A percentile compares a stretch with the other conserved stretches of the same genome.
Evolutionary conservation across 225 moss, liverwort and hornwort genomes (phyloP).

Genomic region (Pseudoscleropodium purum): DNA sequence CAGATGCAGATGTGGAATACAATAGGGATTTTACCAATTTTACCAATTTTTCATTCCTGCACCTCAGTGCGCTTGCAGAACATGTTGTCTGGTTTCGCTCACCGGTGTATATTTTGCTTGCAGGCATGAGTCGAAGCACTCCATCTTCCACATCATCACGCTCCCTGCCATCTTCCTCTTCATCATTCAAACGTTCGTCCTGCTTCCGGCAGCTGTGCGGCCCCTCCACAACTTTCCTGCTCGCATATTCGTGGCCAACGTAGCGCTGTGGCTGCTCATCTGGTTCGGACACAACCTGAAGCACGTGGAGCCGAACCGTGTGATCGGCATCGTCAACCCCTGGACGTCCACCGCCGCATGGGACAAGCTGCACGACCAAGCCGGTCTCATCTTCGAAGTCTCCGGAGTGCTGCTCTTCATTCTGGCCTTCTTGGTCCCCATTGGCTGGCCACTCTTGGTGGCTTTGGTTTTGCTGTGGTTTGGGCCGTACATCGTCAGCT

Average conservation of each 20-base stretch:
- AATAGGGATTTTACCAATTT: background rate
- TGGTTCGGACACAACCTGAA: conserved; percentile 62
- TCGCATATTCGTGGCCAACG: conserved; percentile 45
- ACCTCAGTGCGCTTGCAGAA: background rate
- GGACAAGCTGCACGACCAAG: conserved; percentile 16
- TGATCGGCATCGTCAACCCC: conserved; percentile 41
- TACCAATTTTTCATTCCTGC: background rate
- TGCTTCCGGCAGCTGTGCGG: conserved; percentile 18
- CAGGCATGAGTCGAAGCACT: conserved; percentile 25
- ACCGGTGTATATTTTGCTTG: background rate
- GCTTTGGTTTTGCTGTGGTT: conserved; percentile 13
- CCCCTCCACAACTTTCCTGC: conserved; percentile 27
- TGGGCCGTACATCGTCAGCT: conserved; percentile 20
- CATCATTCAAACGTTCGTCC: conserved; percentile 27
- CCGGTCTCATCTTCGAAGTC: conserved; percentile 21
- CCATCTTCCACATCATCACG: conserved; percentile 23
- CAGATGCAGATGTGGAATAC: background rate
- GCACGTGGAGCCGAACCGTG: conserved; percentile 21
- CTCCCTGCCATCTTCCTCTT: conserved; percentile 46
- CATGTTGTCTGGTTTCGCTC: background rate
- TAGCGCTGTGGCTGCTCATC: conserved; percentile 63
- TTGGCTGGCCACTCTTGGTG: conserved; percentile 24
- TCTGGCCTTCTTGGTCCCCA: conserved; percentile 22
- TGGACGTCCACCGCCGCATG: conserved; percentile 27
- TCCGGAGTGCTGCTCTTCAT: conserved; percentile 30